These are phyloP conservation scores for Beta macrorhiza DNA, from an alignment of 179 eudicot genomes.

Conservation along the genomic window DNA sequence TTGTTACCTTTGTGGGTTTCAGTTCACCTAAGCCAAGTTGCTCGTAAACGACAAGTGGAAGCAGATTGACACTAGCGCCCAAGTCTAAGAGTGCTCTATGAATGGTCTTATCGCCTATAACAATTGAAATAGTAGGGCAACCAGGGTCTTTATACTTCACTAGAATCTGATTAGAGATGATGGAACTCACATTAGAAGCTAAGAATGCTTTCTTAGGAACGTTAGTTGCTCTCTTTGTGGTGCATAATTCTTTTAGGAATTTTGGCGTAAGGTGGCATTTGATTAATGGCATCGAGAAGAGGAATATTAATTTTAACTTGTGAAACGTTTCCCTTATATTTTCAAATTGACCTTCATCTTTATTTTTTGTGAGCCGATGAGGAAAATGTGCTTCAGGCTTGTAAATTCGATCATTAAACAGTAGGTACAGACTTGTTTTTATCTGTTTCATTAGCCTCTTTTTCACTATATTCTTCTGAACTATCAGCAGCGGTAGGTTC, in stretches of 20 bases:
- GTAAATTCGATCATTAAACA: background rate
- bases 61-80: too few relatives aligned
- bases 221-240: constrained; percentile 9
- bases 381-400: constrained; percentile 4
- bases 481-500: too few relatives aligned
- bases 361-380: background rate
- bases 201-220: constrained; percentile 12
- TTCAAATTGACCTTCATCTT: background rate
- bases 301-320: constrained; percentile 11
- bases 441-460: too few relatives aligned
- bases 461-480: too few relatives aligned
- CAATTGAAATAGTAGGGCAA: background rate
- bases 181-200: background rate
- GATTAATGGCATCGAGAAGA: constrained; percentile 10
- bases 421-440: too few relatives aligned
- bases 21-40: too few relatives aligned
- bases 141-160: constrained; percentile 10
- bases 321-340: background rate
- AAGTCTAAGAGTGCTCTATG: background rate
- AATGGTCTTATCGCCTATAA: background rate
- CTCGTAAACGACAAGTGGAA: too few relatives aligned
- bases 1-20: too few relatives aligned
- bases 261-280: background rate
- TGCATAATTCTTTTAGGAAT: constrained; percentile 14
- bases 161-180: background rate